These are phyloP conservation scores for Brasenia schreberi DNA, from an alignment of 164 flowering plant genomes.

Conservation along the genomic window DNA sequence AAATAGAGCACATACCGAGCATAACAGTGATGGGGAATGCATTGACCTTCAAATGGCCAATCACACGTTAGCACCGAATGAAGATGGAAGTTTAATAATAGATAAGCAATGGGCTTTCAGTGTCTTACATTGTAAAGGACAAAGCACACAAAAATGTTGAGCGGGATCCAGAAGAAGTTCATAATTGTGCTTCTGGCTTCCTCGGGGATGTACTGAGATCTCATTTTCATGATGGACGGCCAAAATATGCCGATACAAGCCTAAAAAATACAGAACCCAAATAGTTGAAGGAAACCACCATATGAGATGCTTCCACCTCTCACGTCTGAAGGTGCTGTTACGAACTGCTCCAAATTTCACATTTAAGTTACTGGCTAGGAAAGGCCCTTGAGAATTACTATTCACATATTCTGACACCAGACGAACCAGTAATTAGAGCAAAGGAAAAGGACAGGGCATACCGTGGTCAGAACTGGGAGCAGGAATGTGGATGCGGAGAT, in stretches of 20 bases:
- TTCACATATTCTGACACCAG: too few relatives aligned
- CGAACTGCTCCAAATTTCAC: constrained; percentile 32
- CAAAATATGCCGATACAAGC: constrained; percentile 92
- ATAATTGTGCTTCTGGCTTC: constrained; percentile 97
- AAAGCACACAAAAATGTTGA: constrained; percentile 84
- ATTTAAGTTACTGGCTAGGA: background rate
- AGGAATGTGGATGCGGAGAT: constrained; percentile 56
- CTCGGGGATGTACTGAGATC: constrained; percentile 97
- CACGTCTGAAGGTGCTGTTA: constrained; percentile 46
- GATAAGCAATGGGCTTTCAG: background rate
- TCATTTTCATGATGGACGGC: constrained; percentile 99
- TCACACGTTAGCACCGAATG: background rate
- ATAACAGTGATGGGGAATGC: constrained; percentile 97
- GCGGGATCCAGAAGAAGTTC: constrained; percentile 98
- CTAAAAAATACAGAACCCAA: constrained; percentile 93
- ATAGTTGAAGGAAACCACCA: constrained; percentile 59
- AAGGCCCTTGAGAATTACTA: background rate
- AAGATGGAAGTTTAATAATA: background rate
- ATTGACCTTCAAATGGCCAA: constrained; percentile 44
- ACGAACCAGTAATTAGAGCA: too few relatives aligned
- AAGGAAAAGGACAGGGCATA: constrained; percentile 19
- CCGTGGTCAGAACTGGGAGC: constrained; percentile 66
- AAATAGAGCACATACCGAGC: constrained; percentile 98
- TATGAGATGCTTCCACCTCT: constrained; percentile 76
- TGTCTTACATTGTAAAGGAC: constrained; percentile 76